Evolutionary conservation across 352 stramenopile genomes (phyloP), one percentile per base, ranked within the genome.

Genomic region (Phytophthora melonis): DNA sequence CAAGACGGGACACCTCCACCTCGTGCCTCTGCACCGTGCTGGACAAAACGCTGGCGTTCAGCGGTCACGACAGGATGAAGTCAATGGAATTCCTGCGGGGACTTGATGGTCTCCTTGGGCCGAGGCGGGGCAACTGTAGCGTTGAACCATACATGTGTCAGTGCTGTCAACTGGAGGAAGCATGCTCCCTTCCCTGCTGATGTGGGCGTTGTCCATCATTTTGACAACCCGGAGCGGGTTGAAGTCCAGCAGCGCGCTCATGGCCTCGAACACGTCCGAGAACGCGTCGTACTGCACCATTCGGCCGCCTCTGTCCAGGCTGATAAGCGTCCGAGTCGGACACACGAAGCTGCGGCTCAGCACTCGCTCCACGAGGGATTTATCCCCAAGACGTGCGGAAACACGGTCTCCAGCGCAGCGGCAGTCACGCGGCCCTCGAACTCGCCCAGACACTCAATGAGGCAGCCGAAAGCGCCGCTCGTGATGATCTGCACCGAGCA

Each of bases 261-360:
- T 64, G 4, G 66, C 80, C 10, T 69, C 19, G 43, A 87, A 77
- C 18, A 86, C 77, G 61, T 86, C 76, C 13, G 78, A 74, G 39
- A 74, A 66, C 4, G 68, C 73, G 50, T 86, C 71, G 53, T 82
- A 82, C 34, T 77, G 68, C 1, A 81, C 57, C 21, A 89, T 23
- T 1, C 61, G 43, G 0, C 68, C 75, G 8, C 21, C 27, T 0
- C 14, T 21, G 34, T 84, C 75, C n/a, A 87, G 61, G 53, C 68
- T 74, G 39, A 86, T 68, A 41, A 80, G 67, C 14, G 74, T 80
- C 34, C 70, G 52, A 25, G 80, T 83, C 18, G 68, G 72, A 53
- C 72, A 82, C 47, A 77, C 36, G 50, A 82, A 73, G 9, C 21
- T 39, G 14, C 63, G 68, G 9, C 62, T 27, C n/a, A 72, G 54